Conservation (phyloP, 805 yeast species). For the Sugiyamaella chiloensis region DNA sequence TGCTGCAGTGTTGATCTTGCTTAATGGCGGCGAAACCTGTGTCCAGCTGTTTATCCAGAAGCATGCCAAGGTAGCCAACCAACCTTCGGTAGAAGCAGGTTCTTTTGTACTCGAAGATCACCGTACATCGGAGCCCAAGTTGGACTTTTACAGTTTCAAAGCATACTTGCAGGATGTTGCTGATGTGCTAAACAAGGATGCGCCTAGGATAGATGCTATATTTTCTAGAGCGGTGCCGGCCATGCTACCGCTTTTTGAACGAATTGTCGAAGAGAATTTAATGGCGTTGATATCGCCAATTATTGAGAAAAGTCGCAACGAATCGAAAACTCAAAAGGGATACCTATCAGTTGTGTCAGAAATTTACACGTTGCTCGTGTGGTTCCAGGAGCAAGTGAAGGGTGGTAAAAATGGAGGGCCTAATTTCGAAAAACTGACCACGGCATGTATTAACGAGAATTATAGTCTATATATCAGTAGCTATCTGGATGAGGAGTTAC, state of each 20-base stretch:
- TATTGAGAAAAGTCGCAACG: conserved; percentile 17
- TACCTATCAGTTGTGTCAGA: conserved; percentile 42
- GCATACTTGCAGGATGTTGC: conserved; percentile 32
- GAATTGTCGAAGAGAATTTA: conserved; percentile 36
- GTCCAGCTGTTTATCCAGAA: conserved; percentile 31
- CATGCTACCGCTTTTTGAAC: conserved; percentile 48
- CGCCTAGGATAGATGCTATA: conserved; percentile 40
- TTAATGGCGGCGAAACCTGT: conserved; percentile 36
- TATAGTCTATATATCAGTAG: conserved; percentile 28
- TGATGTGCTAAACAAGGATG: conserved; percentile 37
- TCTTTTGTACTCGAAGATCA: background rate
- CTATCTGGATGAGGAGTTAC: conserved; percentile 33
- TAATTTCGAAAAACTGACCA: conserved; percentile 30
- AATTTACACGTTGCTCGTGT: conserved; percentile 27
- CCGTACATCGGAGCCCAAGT: conserved; percentile 8
- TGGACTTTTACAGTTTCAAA: conserved; percentile 22
- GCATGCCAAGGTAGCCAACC: conserved; percentile 19
- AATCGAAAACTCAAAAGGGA: conserved; percentile 9
- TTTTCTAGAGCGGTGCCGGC: conserved; percentile 47
- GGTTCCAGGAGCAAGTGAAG: conserved; percentile 19
- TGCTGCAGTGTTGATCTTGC: conserved; percentile 32
- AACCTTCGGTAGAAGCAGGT: conserved; percentile 6
- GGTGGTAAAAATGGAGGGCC: conserved; percentile 38
- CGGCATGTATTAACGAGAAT: conserved; percentile 24
- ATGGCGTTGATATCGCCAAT: conserved; percentile 26